These are phyloP conservation scores for Sarcocystis neurona DNA, from an alignment of 169 alveolate genomes.

Conservation along the genomic window DNA sequence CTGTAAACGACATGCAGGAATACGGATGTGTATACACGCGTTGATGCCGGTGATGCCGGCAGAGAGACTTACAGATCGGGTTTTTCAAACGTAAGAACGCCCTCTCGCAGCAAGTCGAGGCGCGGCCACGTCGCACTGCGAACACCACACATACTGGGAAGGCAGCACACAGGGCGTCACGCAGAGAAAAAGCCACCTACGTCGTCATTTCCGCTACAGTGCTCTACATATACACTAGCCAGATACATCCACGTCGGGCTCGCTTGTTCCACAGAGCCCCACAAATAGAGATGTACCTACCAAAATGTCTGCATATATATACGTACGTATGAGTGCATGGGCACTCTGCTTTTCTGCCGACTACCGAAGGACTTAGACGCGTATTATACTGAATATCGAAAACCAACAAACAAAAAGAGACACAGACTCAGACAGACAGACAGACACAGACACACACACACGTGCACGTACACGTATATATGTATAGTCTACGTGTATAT, in stretches of 20 bases:
- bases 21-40: not conserved
- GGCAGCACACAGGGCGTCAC: not conserved
- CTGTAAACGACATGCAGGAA: not conserved
- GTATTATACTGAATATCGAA: not conserved
- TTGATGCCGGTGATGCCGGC: too few species aligned
- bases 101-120: slow-evolving; percentile 18
- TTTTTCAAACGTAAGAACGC: slow-evolving; percentile 48
- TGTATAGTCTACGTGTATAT: not conserved
- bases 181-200: too few species aligned
- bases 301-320: too few species aligned
- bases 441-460: not conserved
- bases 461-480: not conserved
- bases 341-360: too few species aligned
- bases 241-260: too few species aligned
- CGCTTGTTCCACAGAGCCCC: too few species aligned
- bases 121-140: slow-evolving; percentile 13
- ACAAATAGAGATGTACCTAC: too few species aligned
- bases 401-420: not conserved
- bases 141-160: not conserved
- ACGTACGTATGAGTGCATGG: too few species aligned
- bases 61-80: slow-evolving; percentile 51
- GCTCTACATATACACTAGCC: too few species aligned
- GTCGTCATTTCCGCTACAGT: too few species aligned
- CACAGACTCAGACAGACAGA: not conserved
- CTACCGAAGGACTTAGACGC: too few species aligned